phyloP scores from a whole-genome alignment of 306 rosid genomes.

The Cucumis sativus region Cucumber_9930_V3 NC_026657.2:24365001-24365500 shows the following conservation, averaged over 20 bases:
- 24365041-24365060: neutral
- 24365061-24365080: neutral
- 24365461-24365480: neutral
- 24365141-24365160: neutral
- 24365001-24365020: neutral
- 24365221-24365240: neutral
- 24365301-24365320: neutral
- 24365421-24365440: neutral
- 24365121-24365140: neutral
- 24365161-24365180: neutral
- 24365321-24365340: neutral
- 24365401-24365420: neutral
- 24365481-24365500: neutral
- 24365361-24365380: neutral
- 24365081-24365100: neutral
- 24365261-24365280: neutral
- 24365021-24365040: neutral
- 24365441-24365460: neutral
- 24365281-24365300: neutral
- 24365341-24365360: neutral
- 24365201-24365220: neutral
- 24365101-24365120: neutral
- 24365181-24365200: neutral
- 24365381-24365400: neutral
- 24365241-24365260: neutral